Base-by-base conservation (phyloP, 345 rosid species). In the Populus tremula region DNA sequence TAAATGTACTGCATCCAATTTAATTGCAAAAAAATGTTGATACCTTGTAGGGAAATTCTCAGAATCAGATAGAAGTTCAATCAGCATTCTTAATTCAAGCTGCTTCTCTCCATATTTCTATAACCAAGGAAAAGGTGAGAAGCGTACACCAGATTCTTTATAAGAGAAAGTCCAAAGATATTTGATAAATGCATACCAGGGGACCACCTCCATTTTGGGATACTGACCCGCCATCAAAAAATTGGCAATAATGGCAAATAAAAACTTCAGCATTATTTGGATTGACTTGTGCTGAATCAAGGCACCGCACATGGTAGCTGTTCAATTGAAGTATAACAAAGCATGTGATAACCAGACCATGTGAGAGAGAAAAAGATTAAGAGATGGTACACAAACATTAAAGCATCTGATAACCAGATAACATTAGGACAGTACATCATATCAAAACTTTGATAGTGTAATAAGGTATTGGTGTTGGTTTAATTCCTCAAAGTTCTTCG, bases 291-390 rank as follows among this genome's bases (percentile, higher is more conserved):
- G 77, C 67, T 23, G 75, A 67, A 69, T 85, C 85, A 6, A 91
- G 70, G 79, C 96, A 91, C 70, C 17, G 87, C 79, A 80, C 68
- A 68, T 90, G 93, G 80, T 88, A 91, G 90, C 96, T 91, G 91
- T 74, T 77, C 79, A 81, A 20, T 67, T 45, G 29, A 79, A 67
- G 70, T 21, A 67, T 71, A 72, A 49, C 81, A 74, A 69, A 67
- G 21, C 31, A 76, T 67, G 45, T 43, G 13, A 23, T 6, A 75
- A 54, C 14, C 29, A 17, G 9, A 74, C 11, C 12, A 5, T 33
- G 69, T 20, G 8, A 73, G 27, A 21, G 18, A 35, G 25, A 59
- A 8, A 78, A 33, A 49, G 53, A 63, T 27, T 1, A 6, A 27
- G 43, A 20, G n/a, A 35, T 33, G 41, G 20, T 14, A 35, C 16